Base-by-base conservation (phyloP, 108 stramenopile genomes). In the Pseudonitzschia pungens region DNA sequence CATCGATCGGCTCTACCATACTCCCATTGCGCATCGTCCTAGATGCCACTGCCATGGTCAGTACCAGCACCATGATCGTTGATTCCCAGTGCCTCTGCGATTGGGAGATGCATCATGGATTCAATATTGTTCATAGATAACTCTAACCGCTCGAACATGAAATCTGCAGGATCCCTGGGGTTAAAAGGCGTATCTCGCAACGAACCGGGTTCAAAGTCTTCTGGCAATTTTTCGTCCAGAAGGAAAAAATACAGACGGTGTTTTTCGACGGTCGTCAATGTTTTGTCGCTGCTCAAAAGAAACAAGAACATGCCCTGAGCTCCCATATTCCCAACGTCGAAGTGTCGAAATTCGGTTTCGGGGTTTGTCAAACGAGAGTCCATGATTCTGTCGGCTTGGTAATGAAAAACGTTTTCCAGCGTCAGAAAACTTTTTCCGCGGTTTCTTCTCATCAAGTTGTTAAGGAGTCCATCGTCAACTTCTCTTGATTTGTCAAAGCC, bases 261-360 rank as follows among this genome's bases (percentile, higher is more conserved):
- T n/a, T 41, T 70, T 70, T 52, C 51, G 18, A 55, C 69, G 21
- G 41, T 56, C 51, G 11, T 55, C 26, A 70, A 18, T 8, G 45
- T 41, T 15, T 43, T n/a, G 29, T 70, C 69, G 48, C 28, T 29
- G 28, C 54, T 55, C 48, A 70, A 32, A 20, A 52, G 40, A 32
- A 56, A 54, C 54, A 70, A 33, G 32, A 41, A 41, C 40, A 70
- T 26, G 28, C 21, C 54, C 26, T 70, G 40, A 36, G 69, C 69
- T 53, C 53, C 69, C 40, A 70, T 70, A 24, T 53, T 42, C 9
- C 27, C 18, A 33, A 44, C 5, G 67, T 28, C 40, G 36, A 40
- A 56, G 9, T 55, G 53, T 16, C 51, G 48, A 56, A 70, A 70
- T 29, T 56, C 55, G 2, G 69, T 52, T 40, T 56, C 53, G 4